A percentile compares a stretch with the other conserved stretches of the same genome.
Conservation (phyloP, 768 basidiomycete species). For the Dioszegia aurantiaca region DNA sequence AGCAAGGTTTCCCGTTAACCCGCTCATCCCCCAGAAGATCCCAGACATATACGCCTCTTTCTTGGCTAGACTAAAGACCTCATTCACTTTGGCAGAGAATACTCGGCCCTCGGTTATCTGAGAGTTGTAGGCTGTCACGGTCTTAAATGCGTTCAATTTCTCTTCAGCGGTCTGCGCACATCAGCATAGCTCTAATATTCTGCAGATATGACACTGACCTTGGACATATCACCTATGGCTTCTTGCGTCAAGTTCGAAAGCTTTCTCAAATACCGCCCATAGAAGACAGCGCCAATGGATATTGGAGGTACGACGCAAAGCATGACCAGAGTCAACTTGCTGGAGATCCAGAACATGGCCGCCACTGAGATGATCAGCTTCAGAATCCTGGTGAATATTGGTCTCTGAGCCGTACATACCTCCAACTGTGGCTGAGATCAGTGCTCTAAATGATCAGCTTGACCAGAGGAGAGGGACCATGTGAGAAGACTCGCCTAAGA, state of each 20-base stretch:
- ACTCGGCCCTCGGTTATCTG: constrained; percentile 69
- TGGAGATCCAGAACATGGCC: constrained; percentile 86
- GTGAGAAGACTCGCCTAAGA: constrained; percentile 48
- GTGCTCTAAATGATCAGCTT: constrained; percentile 59
- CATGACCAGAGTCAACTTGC: constrained; percentile 82
- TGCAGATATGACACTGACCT: constrained; percentile 55
- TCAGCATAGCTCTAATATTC: no score
- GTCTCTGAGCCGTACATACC: constrained; percentile 58
- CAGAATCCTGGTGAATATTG: background rate
- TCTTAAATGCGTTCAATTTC: constrained; percentile 88
- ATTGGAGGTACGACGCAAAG: constrained; percentile 78
- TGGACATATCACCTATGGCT: constrained; percentile 93
- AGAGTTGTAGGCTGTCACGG: constrained; percentile 54
- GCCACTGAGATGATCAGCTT: constrained; percentile 61
- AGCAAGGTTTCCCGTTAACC: constrained; percentile 91
- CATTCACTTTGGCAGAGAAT: constrained; percentile 63
- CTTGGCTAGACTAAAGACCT: constrained; percentile 70
- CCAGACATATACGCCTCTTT: constrained; percentile 87
- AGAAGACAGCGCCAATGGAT: constrained; percentile 63
- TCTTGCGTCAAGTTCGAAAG: constrained; percentile 90
- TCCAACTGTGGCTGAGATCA: constrained; percentile 92
- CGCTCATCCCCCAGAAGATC: constrained; percentile 75
- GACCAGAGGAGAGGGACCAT: background rate
- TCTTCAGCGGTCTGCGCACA: constrained; percentile 74
- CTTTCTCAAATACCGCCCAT: constrained; percentile 89